Base-by-base conservation (phyloP, 352 stramenopile genomes). In the Globisporangium takayamanum region DNA sequence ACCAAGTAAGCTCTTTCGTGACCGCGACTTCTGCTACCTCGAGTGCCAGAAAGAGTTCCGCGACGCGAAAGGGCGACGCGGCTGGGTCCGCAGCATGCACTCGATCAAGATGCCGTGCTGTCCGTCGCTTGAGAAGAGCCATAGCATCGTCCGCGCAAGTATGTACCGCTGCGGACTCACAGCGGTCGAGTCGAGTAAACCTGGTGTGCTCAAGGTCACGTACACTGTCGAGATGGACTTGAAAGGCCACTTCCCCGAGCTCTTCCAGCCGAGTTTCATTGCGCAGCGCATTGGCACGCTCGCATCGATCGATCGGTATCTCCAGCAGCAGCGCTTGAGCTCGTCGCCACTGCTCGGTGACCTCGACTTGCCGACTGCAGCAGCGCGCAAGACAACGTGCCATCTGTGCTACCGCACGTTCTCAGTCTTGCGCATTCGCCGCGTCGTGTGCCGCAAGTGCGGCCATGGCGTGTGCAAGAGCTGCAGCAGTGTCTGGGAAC, bases 211-310 rank as follows among this genome's bases (percentile, higher is more conserved):
- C 11, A 69, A 78, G 58, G 81, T 89, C 47, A 94, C 82, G 51
- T 90, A 94, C 64, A 92, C 82, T 11, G 73, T 94, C 33, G 82
- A 94, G 56, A 82, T 94, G 60, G 84, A 94, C 54, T 67, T 94
- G 16, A 94, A 94, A 57, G 82, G 84, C 42, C 71, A 77, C n/a
- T 86, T 90, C 56, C 78, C 80, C 4, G 67, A 90, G 60, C 62
- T 90, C 14, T 72, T 89, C 60, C 78, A 89, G 51, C 76, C 78
- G 8, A 69, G 64, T 1, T 89, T 92, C 47, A 56, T 92, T 16
- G 69, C 76, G 18, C 76, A 90, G 49, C 79, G 82, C 6, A 84
- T 92, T 47, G 80, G 76, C 15, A 66, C 74, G 11, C 59, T 92
- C 5, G 82, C 78, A 8, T 77, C 78, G 5, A 85, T 94, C 50